Conservation (phyloP, 768 basidiomycete species). For the Leccinum arenicola region DNA sequence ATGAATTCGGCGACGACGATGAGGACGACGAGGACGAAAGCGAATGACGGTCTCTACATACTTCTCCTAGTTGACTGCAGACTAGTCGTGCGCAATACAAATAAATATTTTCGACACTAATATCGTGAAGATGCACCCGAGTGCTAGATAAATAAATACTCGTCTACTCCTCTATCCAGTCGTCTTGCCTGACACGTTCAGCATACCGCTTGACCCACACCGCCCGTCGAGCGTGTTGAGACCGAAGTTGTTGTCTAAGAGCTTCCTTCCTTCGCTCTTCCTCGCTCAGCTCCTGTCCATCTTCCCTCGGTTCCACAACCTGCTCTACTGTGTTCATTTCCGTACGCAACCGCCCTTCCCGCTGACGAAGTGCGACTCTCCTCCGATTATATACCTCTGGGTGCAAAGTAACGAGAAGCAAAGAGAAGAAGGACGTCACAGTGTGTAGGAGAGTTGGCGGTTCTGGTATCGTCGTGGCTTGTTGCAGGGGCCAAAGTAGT, state of each 20-base stretch:
- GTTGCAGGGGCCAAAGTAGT: conserved; percentile 38
- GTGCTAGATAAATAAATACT: conserved; percentile 13
- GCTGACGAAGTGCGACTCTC: conserved; percentile 50
- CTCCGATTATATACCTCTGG: conserved; percentile 75
- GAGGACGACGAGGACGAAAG: conserved; percentile 54
- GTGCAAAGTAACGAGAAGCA: conserved; percentile 62
- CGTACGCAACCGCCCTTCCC: conserved; percentile 66
- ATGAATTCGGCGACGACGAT: conserved; percentile 61
- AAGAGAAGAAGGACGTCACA: conserved; percentile 47
- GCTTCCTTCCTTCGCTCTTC: conserved; percentile 26
- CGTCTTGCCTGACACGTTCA: conserved; percentile 58
- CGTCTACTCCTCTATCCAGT: conserved; percentile 63
- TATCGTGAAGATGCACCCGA: not conserved
- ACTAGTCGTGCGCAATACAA: not conserved
- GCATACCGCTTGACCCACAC: conserved; percentile 65
- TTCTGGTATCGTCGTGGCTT: conserved; percentile 15
- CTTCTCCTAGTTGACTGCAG: conserved; percentile 1
- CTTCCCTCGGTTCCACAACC: conserved; percentile 26
- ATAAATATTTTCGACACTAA: conserved; percentile 2
- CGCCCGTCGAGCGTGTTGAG: conserved; percentile 51
- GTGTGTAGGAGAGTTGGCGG: conserved; percentile 53
- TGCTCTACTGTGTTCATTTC: conserved; percentile 49
- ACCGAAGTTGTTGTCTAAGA: conserved; percentile 42
- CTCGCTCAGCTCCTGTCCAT: conserved; percentile 33
- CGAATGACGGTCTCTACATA: conserved; percentile 30